A percentile compares a stretch with the other conserved stretches of the same genome.
phyloP scores from a whole-genome alignment of 2,329 filamentous ascomycete genomes.

The Pestalotiopsis sp. region DNA sequence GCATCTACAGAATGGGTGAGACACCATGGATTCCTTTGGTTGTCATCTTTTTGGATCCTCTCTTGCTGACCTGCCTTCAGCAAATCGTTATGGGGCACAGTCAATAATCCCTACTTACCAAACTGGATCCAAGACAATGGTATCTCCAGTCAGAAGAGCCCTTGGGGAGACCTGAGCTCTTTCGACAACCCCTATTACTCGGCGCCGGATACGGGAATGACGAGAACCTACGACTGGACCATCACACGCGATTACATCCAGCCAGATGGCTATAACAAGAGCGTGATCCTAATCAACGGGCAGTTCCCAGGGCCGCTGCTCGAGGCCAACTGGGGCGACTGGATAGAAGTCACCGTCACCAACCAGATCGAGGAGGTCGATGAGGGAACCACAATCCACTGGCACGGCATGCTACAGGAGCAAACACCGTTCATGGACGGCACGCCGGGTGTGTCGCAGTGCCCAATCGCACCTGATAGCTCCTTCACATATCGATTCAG shows the following conservation, averaged over 20 bases:
- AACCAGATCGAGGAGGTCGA: conserved; percentile 29
- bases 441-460: conserved; percentile 58
- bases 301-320: conserved; percentile 60
- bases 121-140: conserved; percentile 24
- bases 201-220: conserved; percentile 55
- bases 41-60: background rate
- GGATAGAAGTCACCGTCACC: conserved; percentile 33
- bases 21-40: background rate
- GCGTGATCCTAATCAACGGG: conserved; percentile 47
- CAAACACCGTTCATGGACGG: conserved; percentile 56
- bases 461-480: conserved; percentile 65
- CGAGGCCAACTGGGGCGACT: conserved; percentile 49
- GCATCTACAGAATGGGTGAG: conserved; percentile 31
- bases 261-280: conserved; percentile 57
- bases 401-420: conserved; percentile 56
- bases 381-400: conserved; percentile 51
- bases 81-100: conserved; percentile 34
- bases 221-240: conserved; percentile 56
- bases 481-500: conserved; percentile 56
- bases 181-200: conserved; percentile 53
- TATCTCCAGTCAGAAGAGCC: conserved; percentile 25
- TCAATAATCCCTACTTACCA: conserved; percentile 33
- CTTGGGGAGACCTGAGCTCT: conserved; percentile 51
- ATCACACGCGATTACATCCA: conserved; percentile 52
- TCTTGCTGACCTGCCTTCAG: conserved; percentile 9